These are phyloP conservation scores for Dioscorea zingiberensis DNA, from an alignment of 106 monocot genomes.

Conservation along the genomic window DNA sequence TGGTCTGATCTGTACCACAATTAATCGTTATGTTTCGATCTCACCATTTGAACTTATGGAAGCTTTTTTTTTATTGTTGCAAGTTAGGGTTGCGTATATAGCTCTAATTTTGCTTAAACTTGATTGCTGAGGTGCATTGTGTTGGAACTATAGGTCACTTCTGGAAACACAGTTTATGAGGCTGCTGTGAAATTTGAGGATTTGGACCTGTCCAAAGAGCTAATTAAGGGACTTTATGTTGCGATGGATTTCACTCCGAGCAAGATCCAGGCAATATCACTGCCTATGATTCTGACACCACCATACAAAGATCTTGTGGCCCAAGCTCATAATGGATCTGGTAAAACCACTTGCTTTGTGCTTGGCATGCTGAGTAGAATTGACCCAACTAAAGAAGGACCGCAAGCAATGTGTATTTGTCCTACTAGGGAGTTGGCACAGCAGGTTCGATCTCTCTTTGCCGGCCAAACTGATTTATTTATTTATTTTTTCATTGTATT, in stretches of 20 bases:
- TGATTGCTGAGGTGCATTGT: background rate
- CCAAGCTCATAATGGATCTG: slow-evolving; percentile 96
- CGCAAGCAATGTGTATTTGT: slow-evolving; percentile 91
- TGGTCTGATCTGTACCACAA: background rate
- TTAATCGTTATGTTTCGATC: too few species aligned
- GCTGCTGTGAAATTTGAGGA: slow-evolving; percentile 81
- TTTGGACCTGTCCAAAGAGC: slow-evolving; percentile 58
- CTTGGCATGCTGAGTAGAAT: slow-evolving; percentile 92
- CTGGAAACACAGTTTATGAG: slow-evolving; percentile 68
- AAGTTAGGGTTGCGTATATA: background rate
- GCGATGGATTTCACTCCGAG: slow-evolving; percentile 91
- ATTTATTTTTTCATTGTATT: background rate
- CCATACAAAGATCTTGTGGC: slow-evolving; percentile 87
- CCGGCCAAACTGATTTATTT: background rate
- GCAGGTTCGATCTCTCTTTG: slow-evolving; percentile 38
- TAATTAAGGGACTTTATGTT: slow-evolving; percentile 73
- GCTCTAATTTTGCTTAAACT: background rate
- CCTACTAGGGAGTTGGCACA: slow-evolving; percentile 85
- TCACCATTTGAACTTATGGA: background rate
- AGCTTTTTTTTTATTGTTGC: background rate
- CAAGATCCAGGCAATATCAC: slow-evolving; percentile 89
- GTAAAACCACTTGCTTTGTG: slow-evolving; percentile 97
- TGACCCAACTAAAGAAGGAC: slow-evolving; percentile 50
- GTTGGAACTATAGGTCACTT: slow-evolving; percentile 47
- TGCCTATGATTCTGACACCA: slow-evolving; percentile 92